These are phyloP conservation scores for Trichopus zeylanicus DNA, from an alignment of 116 monocot species.

Conservation along the genomic window DNA sequence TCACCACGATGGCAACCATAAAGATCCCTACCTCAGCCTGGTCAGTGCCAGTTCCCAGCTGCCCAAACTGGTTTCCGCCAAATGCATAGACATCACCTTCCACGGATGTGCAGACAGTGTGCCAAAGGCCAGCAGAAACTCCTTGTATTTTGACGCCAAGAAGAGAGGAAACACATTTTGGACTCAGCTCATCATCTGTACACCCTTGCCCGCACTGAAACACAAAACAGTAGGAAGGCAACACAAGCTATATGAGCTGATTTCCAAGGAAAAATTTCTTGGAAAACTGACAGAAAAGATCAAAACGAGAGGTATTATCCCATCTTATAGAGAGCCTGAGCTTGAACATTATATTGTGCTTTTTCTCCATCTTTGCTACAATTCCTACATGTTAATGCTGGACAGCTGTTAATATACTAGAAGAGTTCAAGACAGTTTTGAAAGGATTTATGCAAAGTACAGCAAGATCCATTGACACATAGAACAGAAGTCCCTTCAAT, in stretches of 20 bases:
- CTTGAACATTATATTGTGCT: slow-evolving; percentile 70
- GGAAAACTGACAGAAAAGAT: background rate
- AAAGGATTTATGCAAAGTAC: no score
- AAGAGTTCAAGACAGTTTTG: no score
- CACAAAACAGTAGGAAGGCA: no score
- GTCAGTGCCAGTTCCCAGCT: slow-evolving; percentile 82
- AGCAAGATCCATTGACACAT: no score
- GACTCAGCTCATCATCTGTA: slow-evolving; percentile 89
- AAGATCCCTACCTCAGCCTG: slow-evolving; percentile 69
- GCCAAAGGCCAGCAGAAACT: slow-evolving; percentile 87
- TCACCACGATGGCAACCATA: no score
- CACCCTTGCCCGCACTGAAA: slow-evolving; percentile 87
- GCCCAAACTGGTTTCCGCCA: slow-evolving; percentile 98
- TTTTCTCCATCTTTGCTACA: no score
- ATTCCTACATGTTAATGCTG: no score
- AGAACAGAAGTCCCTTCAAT: no score
- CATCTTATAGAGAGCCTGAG: slow-evolving; percentile 39
- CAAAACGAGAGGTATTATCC: slow-evolving; percentile 16
- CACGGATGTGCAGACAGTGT: slow-evolving; percentile 77
- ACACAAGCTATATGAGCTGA: no score
- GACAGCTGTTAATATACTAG: no score
- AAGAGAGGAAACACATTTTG: slow-evolving; percentile 86
- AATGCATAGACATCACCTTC: slow-evolving; percentile 92
- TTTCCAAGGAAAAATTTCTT: background rate
- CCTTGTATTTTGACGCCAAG: slow-evolving; percentile 61